phyloP scores from a whole-genome alignment of 176 grass and related monocot genomes.

The Eleusine coracana region DNA sequence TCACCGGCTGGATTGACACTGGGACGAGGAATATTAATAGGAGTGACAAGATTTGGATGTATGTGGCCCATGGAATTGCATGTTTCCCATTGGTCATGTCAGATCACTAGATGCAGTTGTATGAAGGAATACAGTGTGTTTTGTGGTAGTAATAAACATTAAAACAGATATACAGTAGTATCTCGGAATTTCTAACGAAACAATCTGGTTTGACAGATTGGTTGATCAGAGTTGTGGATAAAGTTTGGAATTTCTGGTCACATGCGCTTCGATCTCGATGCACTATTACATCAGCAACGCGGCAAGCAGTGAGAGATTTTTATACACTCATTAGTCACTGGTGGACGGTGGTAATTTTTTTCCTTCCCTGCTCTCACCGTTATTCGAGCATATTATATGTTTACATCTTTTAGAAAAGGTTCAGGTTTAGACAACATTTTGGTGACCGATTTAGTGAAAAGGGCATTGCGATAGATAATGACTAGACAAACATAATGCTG shows the following conservation, averaged over 20 bases:
- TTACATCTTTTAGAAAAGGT: neutral
- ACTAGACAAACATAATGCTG: neutral
- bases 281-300: slow-evolving; percentile 19
- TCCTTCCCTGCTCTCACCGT: neutral
- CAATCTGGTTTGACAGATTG: neutral
- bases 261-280: slow-evolving; percentile 51
- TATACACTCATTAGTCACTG: neutral
- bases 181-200: neutral
- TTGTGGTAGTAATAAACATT: neutral
- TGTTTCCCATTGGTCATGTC: slow-evolving; percentile 21
- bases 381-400: neutral
- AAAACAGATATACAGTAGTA: neutral
- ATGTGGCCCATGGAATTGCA: neutral
- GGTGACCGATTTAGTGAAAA: neutral
- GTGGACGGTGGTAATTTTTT: slow-evolving; percentile 24
- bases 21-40: neutral
- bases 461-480: neutral
- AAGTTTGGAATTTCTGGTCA: slow-evolving; percentile 48
- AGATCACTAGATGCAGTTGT: neutral
- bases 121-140: neutral
- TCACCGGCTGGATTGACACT: slow-evolving; percentile 22
- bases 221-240: slow-evolving; percentile 40
- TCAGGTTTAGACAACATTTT: neutral
- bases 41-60: slow-evolving; percentile 8
- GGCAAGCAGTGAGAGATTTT: neutral